Evolutionary conservation across 176 grass and related monocot genomes (phyloP).

Genomic region (Musa troglodytarum): DNA sequence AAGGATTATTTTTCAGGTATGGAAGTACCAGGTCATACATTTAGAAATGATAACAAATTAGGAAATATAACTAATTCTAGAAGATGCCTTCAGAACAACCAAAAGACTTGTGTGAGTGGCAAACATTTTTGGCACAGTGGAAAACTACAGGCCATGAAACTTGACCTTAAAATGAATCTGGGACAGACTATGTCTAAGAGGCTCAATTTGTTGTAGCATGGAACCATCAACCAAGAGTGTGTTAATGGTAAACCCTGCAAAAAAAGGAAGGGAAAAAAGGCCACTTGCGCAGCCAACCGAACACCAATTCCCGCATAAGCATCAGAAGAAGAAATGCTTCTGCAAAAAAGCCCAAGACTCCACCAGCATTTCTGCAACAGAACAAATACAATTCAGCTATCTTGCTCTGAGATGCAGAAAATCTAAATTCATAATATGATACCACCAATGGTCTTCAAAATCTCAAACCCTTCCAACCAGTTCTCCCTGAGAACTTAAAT

Average conservation of each 20-base stretch:
- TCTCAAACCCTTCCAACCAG: constrained; percentile 21
- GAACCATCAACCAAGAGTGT: constrained; percentile 19
- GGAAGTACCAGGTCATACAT: too few relatives aligned
- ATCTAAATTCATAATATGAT: constrained; percentile 38
- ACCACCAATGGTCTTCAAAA: constrained; percentile 33
- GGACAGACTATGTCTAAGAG: constrained; percentile 5
- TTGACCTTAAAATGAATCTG: background rate
- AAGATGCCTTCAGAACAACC: background rate
- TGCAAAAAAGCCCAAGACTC: constrained; percentile 55
- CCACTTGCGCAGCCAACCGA: constrained; percentile 27
- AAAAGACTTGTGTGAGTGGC: background rate
- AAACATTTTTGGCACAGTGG: background rate
- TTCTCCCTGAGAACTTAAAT: constrained; percentile 26
- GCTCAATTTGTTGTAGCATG: background rate
- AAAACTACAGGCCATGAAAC: background rate
- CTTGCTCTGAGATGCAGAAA: constrained; percentile 32
- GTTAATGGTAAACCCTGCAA: constrained; percentile 36
- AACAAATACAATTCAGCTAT: constrained; percentile 75
- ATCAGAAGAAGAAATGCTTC: constrained; percentile 54
- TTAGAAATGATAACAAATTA: too few relatives aligned
- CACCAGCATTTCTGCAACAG: constrained; percentile 75
- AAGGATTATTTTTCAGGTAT: background rate
- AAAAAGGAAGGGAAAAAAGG: constrained; percentile 18
- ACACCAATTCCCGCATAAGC: constrained; percentile 31
- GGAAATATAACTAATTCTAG: background rate